Evolutionary conservation across 495 filamentous ascomycete genomes (phyloP).

Genomic region (Usnea hakonensis): DNA sequence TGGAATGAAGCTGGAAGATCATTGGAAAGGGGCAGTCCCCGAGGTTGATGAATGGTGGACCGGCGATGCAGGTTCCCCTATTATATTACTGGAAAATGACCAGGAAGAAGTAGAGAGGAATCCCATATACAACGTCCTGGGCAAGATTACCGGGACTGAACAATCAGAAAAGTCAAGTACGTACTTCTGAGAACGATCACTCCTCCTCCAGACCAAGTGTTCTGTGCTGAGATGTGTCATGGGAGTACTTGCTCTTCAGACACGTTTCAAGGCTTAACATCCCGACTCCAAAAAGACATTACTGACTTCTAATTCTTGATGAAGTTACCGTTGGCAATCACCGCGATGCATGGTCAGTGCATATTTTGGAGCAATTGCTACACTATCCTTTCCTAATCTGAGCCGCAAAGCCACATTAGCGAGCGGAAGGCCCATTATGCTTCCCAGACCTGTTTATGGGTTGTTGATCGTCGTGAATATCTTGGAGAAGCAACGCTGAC

Average conservation of each 20-base stretch:
- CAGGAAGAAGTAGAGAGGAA: constrained; percentile 78
- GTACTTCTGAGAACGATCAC: not conserved
- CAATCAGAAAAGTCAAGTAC: constrained; percentile 63
- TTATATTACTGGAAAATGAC: constrained; percentile 76
- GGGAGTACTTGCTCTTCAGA: not conserved
- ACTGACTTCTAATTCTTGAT: not conserved
- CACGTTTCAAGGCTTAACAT: not conserved
- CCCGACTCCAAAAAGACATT: not conserved
- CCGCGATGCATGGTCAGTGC: constrained; percentile 67
- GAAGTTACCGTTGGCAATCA: constrained; percentile 80
- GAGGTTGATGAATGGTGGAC: constrained; percentile 74
- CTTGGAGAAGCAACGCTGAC: not conserved
- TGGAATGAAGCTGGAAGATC: constrained; percentile 59
- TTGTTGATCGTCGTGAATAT: not conserved
- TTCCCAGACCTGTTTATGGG: not conserved
- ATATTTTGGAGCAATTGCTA: not conserved
- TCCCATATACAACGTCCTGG: constrained; percentile 85
- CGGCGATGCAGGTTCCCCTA: constrained; percentile 65
- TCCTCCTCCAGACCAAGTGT: not conserved
- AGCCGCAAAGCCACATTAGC: not conserved
- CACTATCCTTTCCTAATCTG: not conserved
- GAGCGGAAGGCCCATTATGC: not conserved
- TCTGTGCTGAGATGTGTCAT: not conserved
- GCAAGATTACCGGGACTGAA: constrained; percentile 72
- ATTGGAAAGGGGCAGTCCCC: constrained; percentile 70